Evolutionary conservation across 225 moss, liverwort and hornwort species (phyloP).

Genomic region (Marchantia polymorpha): DNA sequence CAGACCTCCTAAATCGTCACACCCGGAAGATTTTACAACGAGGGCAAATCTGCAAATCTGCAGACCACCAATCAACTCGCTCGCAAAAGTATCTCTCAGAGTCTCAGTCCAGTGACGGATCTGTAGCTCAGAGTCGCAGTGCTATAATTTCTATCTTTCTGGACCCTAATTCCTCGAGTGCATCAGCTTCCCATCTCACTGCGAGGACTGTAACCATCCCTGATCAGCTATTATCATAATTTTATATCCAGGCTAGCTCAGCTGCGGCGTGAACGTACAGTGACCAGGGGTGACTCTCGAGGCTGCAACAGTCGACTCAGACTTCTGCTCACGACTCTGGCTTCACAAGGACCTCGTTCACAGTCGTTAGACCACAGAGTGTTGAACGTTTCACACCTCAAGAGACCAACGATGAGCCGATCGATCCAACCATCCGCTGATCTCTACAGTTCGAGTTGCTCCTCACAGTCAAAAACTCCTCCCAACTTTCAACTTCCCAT

Average conservation of each 20-base stretch:
- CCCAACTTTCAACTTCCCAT: too few relatives aligned
- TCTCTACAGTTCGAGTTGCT: too few relatives aligned
- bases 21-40: background rate
- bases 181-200: background rate
- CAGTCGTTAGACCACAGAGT: background rate
- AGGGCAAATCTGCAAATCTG: background rate
- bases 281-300: background rate
- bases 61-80: background rate
- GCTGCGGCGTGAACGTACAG: background rate
- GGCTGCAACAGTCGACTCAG: background rate
- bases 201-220: background rate
- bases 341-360: background rate
- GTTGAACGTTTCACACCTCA: too few relatives aligned
- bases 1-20: background rate
- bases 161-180: background rate
- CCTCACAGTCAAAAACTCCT: too few relatives aligned
- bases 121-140: background rate
- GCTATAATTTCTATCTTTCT: background rate
- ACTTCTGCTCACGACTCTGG: background rate
- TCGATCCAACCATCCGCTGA: too few relatives aligned
- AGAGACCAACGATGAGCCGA: too few relatives aligned
- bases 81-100: too few relatives aligned
- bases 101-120: background rate
- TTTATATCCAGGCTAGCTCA: background rate
- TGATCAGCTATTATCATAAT: background rate